Evolutionary conservation across 768 basidiomycete genomes (phyloP).

Genomic region (Albatrellus ellisii): DNA sequence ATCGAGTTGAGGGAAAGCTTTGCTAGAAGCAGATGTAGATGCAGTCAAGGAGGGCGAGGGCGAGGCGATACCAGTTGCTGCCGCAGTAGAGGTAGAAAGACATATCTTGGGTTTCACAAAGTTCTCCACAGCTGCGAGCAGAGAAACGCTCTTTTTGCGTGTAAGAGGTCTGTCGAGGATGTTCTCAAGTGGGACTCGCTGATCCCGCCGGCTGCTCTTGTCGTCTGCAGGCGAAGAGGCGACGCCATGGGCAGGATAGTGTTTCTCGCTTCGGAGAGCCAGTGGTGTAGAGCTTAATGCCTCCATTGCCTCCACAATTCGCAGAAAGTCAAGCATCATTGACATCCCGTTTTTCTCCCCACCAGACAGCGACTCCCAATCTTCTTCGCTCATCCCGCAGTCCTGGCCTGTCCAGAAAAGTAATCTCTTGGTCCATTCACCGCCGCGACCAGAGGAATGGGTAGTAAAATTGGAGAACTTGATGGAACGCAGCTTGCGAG

Average conservation of each 20-base stretch:
- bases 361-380: constrained; percentile 8
- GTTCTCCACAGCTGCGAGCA: no score
- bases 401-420: constrained; percentile 11
- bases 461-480: constrained; percentile 4
- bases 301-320: constrained; percentile 8
- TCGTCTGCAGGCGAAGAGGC: no score
- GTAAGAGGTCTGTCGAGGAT: not conserved
- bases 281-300: not conserved
- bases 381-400: constrained; percentile 4
- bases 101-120: no score
- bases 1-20: constrained; percentile 4
- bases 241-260: no score
- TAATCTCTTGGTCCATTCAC: constrained; percentile 7
- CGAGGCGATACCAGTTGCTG: not conserved
- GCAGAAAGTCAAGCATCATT: constrained; percentile 10
- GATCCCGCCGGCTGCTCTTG: no score
- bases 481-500: constrained; percentile 12
- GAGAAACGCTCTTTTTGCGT: not conserved
- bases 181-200: not conserved
- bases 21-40: not conserved
- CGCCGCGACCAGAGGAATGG: not conserved
- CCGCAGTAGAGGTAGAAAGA: not conserved
- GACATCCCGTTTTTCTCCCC: constrained; percentile 8
- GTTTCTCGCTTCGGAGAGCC: constrained; percentile 1
- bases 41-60: not conserved